phyloP scores from a whole-genome alignment of 2,329 filamentous ascomycete species.

The Macroventuria anomochaeta region DNA sequence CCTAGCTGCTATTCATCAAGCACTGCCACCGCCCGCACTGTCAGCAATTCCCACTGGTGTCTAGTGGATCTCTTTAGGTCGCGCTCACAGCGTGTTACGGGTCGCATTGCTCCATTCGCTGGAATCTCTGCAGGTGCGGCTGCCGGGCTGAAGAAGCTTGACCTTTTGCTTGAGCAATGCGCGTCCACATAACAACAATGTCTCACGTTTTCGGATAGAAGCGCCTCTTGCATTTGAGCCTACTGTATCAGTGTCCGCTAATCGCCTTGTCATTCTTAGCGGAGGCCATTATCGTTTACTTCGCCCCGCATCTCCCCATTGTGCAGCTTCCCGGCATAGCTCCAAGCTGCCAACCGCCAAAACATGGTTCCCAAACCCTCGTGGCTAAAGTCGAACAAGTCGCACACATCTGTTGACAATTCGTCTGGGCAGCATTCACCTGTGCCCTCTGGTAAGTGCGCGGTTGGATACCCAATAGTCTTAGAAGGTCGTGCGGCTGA shows the following conservation, averaged over 20 bases:
- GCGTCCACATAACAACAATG: constrained; percentile 21
- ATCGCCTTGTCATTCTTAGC: constrained; percentile 45
- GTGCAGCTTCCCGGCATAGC: constrained; percentile 30
- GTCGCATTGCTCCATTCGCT: constrained; percentile 35
- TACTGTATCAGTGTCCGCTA: constrained; percentile 25
- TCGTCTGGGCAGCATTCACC: constrained; percentile 45
- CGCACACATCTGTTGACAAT: constrained; percentile 47
- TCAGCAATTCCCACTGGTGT: constrained; percentile 34
- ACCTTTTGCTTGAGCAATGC: constrained; percentile 27
- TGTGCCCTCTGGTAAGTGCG: constrained; percentile 43
- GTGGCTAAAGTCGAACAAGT: constrained; percentile 49
- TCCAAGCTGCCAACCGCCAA: constrained; percentile 35
- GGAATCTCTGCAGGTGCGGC: constrained; percentile 41
- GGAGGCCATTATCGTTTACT: constrained; percentile 27
- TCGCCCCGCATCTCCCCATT: constrained; percentile 29
- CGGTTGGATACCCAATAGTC: constrained; percentile 30
- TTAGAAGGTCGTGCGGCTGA: constrained; percentile 38
- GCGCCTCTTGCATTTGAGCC: constrained; percentile 30
- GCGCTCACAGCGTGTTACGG: constrained; percentile 30
- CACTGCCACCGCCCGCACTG: constrained; percentile 43
- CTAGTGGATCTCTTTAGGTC: constrained; percentile 23
- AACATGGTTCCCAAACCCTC: constrained; percentile 48
- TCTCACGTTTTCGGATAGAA: constrained; percentile 20
- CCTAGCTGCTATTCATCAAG: constrained; percentile 14
- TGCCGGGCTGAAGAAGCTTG: constrained; percentile 33